Evolutionary conservation across 139 green algal species (phyloP).

Genomic region (Spirogloea muscicola): DNA sequence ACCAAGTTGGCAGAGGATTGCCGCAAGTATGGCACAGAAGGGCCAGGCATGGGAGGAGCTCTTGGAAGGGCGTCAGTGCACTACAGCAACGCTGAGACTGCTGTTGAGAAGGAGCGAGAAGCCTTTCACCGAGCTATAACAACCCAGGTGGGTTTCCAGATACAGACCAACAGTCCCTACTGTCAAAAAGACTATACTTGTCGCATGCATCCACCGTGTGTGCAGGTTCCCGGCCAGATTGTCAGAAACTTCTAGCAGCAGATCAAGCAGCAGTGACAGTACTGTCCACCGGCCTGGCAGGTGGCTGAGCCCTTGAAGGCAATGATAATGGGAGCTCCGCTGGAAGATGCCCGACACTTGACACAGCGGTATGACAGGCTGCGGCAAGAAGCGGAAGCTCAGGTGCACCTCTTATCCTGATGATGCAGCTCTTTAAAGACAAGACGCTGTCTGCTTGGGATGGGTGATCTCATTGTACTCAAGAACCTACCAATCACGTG

Average conservation of each 20-base stretch:
- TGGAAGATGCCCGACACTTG: constrained; percentile 31
- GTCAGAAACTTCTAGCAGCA: too few relatives aligned
- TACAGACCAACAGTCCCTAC: too few relatives aligned
- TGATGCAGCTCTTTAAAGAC: too few relatives aligned
- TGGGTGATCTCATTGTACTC: too few relatives aligned
- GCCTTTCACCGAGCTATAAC: constrained; percentile 11
- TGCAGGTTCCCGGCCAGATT: too few relatives aligned
- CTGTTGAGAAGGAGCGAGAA: constrained; percentile 28
- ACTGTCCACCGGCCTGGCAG: background rate
- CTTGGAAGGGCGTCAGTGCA: constrained; percentile 13
- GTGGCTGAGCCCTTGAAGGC: constrained; percentile 33
- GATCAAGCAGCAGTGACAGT: too few relatives aligned
- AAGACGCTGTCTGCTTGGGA: too few relatives aligned
- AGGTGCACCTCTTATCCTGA: too few relatives aligned
- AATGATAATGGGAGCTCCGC: constrained; percentile 29
- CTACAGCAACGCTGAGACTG: constrained; percentile 1
- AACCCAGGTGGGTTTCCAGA: constrained; percentile 26
- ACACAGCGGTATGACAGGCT: constrained; percentile 35
- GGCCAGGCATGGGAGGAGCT: background rate
- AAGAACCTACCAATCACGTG: too few relatives aligned
- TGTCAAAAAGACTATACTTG: too few relatives aligned
- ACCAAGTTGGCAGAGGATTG: constrained; percentile 38
- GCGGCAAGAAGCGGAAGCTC: constrained; percentile 24
- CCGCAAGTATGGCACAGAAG: constrained; percentile 28
- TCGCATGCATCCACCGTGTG: too few relatives aligned